Conservation (phyloP, 78 protist species). For the Dictyostelium brefeldianum region DNA sequence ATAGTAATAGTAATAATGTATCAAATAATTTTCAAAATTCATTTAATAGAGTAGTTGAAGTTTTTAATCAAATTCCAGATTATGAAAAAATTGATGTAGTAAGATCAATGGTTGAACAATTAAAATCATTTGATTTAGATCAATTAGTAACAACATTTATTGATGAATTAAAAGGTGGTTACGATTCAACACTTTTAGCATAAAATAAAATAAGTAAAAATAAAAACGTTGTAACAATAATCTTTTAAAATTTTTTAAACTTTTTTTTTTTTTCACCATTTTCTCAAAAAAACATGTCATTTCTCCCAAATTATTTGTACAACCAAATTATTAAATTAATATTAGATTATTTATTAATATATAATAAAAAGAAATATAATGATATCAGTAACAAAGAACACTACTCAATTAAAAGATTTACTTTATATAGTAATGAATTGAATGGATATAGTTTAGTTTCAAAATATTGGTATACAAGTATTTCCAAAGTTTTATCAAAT, state of each 20-base stretch:
- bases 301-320: not conserved
- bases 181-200: not conserved
- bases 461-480: not conserved
- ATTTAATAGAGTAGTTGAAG: constrained; percentile 55
- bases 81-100: constrained; percentile 4
- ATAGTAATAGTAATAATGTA: not conserved
- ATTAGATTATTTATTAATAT: not conserved
- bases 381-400: not conserved
- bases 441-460: not conserved
- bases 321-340: not conserved
- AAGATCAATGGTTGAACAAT: constrained; percentile 43
- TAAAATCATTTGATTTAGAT: constrained; percentile 41
- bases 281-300: too few relatives aligned
- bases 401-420: not conserved
- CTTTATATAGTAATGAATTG: not conserved
- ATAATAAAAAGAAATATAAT: not conserved
- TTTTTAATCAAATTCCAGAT: constrained; percentile 25
- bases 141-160: constrained; percentile 55
- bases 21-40: constrained; percentile 40
- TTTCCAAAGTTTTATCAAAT: not conserved
- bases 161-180: constrained; percentile 35
- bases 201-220: not conserved
- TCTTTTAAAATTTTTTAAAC: too few relatives aligned
- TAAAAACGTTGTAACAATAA: too few relatives aligned
- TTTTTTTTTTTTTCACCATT: too few relatives aligned